Percentiles rank a stretch among this genome's conserved stretches.
phyloP scores from a whole-genome alignment of 2,329 filamentous ascomycete species.

The Thielaviopsis ethacetica region DNA sequence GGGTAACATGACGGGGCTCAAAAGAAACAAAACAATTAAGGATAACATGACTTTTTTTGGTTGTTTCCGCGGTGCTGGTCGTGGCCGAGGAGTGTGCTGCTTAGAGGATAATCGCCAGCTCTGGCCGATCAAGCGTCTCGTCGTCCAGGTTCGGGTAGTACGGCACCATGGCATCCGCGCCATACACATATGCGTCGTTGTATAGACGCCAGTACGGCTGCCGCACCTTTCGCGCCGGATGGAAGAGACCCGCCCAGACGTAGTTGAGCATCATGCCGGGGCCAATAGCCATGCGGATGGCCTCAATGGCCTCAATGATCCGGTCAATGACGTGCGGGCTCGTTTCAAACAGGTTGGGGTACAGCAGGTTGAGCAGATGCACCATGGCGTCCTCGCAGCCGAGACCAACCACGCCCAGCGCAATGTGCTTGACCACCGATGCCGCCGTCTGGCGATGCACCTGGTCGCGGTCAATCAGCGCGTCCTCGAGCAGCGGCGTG shows the following conservation, averaged over 20 bases:
- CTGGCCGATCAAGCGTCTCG: constrained; percentile 60
- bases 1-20: background rate
- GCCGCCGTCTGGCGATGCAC: constrained; percentile 95
- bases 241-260: constrained; percentile 93
- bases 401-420: constrained; percentile 88
- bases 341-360: constrained; percentile 95
- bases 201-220: constrained; percentile 93
- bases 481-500: constrained; percentile 86
- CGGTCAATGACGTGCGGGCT: constrained; percentile 96
- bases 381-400: constrained; percentile 98
- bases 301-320: constrained; percentile 94
- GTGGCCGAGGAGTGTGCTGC: background rate
- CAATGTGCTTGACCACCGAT: constrained; percentile 93
- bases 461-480: constrained; percentile 92
- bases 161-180: constrained; percentile 85
- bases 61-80: background rate
- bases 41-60: constrained; percentile 12
- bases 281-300: constrained; percentile 82
- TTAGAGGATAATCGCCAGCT: constrained; percentile 71
- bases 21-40: constrained; percentile 2
- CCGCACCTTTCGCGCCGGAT: constrained; percentile 86
- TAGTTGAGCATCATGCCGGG: constrained; percentile 93
- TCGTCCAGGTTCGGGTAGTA: constrained; percentile 84
- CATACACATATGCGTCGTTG: constrained; percentile 92
- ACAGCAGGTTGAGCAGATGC: constrained; percentile 87